Base-by-base conservation (phyloP, 371 early-diverging fungal species). In the Zychaea mexicana region DNA sequence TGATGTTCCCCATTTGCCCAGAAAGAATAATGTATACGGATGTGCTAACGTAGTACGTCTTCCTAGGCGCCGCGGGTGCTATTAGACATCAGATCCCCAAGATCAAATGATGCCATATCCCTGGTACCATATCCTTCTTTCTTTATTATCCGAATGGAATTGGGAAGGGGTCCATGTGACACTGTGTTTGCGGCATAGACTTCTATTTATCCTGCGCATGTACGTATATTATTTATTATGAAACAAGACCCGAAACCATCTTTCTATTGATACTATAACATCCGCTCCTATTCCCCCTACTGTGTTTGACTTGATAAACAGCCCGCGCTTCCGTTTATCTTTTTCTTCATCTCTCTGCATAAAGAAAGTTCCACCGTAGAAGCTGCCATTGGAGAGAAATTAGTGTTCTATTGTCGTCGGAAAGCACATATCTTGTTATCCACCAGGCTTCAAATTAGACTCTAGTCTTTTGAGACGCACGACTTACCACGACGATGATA, bases 201-300 rank as follows among this genome's bases (percentile, higher is more conserved):
- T 46, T 46, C 46, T 46, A 46, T 46, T 46, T 46, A 36, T 36
- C 36, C 10, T 42, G 42, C 15, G 6, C 6, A 49, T 22, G 22
- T 49, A 49, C n/a, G 3, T 8, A 15, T 42, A 12, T 12, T 42
- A 42, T 12, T 42, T 49, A 49, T 49, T 49, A 49, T 49, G 49
- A 49, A 49, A 49, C 49, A 49, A 49, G 22, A 49, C 49, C 49
- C 49, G 49, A 49, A 49, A 49, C 49, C 22, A 49, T 49, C 49
- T 49, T 49, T 49, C 49, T 49, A 49, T 49, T 49, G 49, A 49
- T 49, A 49, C 49, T 49, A 49, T 24, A 22, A 12, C 42, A 42
- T 3, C 15, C n/a, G 7, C 15, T 42, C 6, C 13, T 49, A 13
- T 15, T 36, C 49, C 26, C 49, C 49, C 49, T 49, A 13, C 42